Evolutionary conservation across 441 rosid species (phyloP).

Genomic region (Raphanus hybrid): DNA sequence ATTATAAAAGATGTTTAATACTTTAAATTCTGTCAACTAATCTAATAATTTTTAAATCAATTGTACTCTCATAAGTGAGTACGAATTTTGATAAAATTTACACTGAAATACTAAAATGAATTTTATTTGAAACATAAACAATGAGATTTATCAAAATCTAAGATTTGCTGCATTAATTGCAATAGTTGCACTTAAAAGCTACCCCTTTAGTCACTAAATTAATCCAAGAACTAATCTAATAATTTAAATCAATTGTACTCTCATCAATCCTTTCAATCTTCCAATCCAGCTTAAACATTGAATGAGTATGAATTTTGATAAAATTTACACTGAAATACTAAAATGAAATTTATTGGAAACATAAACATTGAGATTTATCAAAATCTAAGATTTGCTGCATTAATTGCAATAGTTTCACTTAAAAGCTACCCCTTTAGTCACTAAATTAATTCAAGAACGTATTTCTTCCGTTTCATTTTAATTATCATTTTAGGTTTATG

Average conservation of each 20-base stretch:
- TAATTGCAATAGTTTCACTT: background rate
- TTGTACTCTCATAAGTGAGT: background rate
- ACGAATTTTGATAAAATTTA: background rate
- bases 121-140: background rate
- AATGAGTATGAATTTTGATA: background rate
- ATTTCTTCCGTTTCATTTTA: no score
- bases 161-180: background rate
- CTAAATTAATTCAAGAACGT: background rate
- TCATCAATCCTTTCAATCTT: background rate
- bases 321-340: background rate
- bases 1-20: constrained; percentile 7
- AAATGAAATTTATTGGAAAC: background rate
- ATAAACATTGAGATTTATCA: background rate
- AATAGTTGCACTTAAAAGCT: background rate
- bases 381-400: background rate
- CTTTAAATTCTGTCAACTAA: constrained; percentile 15
- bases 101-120: background rate
- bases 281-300: background rate
- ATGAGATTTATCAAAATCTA: background rate
- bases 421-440: background rate
- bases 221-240: background rate
- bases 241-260: no score
- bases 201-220: background rate
- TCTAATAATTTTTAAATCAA: background rate
- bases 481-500: no score